phyloP scores from a whole-genome alignment of 306 rosid genomes.

The Quercus alba region DNA sequence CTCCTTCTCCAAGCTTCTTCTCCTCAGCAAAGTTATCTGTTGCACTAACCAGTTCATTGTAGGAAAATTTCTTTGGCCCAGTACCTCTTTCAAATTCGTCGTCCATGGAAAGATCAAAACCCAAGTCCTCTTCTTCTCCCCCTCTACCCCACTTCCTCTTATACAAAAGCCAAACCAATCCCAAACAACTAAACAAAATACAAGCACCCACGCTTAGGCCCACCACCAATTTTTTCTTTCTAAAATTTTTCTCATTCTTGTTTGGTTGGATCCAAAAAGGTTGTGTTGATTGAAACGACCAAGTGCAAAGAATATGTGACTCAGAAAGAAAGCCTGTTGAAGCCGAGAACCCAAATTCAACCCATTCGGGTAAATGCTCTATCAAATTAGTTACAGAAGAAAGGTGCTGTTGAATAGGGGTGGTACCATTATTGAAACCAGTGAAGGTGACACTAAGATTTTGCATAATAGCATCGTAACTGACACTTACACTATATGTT shows the following conservation, averaged over 20 bases:
- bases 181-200: not conserved
- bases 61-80: not conserved
- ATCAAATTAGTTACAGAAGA: too few species aligned
- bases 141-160: not conserved
- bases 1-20: not conserved
- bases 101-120: not conserved
- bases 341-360: too few species aligned
- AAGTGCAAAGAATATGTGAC: too few species aligned
- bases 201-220: not conserved
- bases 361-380: too few species aligned
- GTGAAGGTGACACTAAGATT: too few species aligned
- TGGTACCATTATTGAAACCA: too few species aligned
- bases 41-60: not conserved
- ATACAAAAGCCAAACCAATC: not conserved
- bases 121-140: not conserved
- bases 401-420: too few species aligned
- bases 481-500: too few species aligned
- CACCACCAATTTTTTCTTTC: not conserved
- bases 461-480: too few species aligned
- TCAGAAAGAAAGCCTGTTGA: too few species aligned
- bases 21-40: not conserved
- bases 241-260: not conserved
- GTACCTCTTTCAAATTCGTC: not conserved
- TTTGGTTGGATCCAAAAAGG: not conserved
- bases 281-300: not conserved